Percentiles rank a stretch among this genome's conserved stretches.
phyloP scores from a whole-genome alignment of 257 asterid species.

The Solanum sitiens region DNA sequence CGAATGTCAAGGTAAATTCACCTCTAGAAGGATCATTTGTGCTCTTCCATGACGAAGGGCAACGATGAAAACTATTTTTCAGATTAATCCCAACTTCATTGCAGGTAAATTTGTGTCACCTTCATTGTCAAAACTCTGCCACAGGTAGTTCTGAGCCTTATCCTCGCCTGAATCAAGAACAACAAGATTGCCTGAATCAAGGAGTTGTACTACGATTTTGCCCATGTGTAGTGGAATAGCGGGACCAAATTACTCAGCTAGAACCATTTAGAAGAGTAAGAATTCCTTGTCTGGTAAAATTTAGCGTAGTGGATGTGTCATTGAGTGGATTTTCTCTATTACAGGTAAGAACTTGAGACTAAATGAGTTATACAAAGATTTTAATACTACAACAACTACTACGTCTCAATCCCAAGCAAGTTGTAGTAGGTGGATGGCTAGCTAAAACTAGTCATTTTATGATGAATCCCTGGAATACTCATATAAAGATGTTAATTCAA shows the following conservation, averaged over 20 bases:
- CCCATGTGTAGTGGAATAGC: too few species aligned
- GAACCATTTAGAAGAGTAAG: too few species aligned
- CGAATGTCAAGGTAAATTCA: slow-evolving; percentile 6
- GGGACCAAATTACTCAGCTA: too few species aligned
- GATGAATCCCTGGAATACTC: not conserved
- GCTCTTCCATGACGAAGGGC: slow-evolving; percentile 10
- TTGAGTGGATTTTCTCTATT: too few species aligned
- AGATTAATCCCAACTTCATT: too few species aligned
- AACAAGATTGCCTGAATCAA: not conserved
- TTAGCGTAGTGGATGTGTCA: too few species aligned
- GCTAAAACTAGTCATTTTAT: too few species aligned
- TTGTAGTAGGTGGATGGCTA: not conserved
- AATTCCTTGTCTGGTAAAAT: too few species aligned
- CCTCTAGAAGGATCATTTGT: slow-evolving; percentile 23
- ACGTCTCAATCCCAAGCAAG: not conserved
- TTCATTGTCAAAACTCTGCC: slow-evolving; percentile 22
- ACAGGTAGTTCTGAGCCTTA: not conserved
- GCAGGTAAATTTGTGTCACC: not conserved
- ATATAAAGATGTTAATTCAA: not conserved
- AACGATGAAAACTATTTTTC: not conserved
- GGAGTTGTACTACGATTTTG: too few species aligned
- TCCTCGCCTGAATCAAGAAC: not conserved
- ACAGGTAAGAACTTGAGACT: too few species aligned
- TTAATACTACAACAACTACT: not conserved
- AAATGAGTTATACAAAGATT: not conserved